Evolutionary conservation across 2,329 filamentous ascomycete species (phyloP), one percentile per base, ranked within the genome.

Genomic region (Nigrospora osmanthi): DNA sequence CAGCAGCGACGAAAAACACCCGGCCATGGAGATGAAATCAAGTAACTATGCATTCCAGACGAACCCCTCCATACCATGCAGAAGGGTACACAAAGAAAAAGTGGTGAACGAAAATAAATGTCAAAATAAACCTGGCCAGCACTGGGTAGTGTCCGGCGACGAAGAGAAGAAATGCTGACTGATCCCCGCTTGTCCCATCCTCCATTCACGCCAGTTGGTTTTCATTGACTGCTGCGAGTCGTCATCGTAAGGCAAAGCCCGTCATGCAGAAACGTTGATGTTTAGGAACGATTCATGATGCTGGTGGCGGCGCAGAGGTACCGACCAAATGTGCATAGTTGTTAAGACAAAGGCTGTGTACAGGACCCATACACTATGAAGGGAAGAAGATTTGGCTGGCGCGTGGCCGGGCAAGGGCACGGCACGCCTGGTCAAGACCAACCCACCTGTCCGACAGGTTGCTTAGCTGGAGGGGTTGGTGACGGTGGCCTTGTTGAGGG

Each of bases 401-500:
- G 40, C 32, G 40, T 35, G 37, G 19, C 40, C 23, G 40, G 43
- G 43, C 35, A 40, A 42, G 35, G 33, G 47, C 43, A 31, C 40
- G 23, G 46, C 43, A 46, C 40, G 40, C 43, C 38, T 37, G 15
- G 36, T 45, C 32, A 37, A 34, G 34, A 40, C 36, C 34, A 13
- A 33, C 36, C 16, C 23, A 28, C 37, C 37, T 38, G 6, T 38
- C 37, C 17, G 35, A 17, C 17, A 31, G 19, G 16, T 19, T 19
- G 17, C n/a, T 13, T 31, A 31, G 30, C 15, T 33, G 19, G 16
- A 39, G 28, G 36, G 38, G 36, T 35, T 45, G 34, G 42, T 44
- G 39, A 66, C 55, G 15, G 53, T 51, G 37, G 58, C 42, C 49
- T 66, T 52, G 47, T 63, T 63, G 40, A 64, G 57, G 34, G 76